These are phyloP conservation scores for Fusarium liriodendri DNA, from an alignment of 2,329 filamentous ascomycete species.

Conservation along the genomic window DNA sequence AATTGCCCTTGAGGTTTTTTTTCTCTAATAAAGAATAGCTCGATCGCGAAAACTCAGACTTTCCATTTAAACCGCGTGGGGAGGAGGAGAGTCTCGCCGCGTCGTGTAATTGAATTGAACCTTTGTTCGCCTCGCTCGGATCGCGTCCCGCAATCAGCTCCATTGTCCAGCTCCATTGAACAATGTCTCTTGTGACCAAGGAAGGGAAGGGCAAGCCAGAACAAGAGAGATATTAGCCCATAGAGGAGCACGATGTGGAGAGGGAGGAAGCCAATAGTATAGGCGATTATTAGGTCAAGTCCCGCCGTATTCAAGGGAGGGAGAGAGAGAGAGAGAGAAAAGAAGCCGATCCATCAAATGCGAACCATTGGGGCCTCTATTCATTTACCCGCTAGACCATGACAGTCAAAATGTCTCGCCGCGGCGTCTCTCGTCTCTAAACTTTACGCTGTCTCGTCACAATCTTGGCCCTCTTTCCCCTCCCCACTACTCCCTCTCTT, in stretches of 20 bases:
- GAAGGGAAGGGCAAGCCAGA: conserved; percentile 2
- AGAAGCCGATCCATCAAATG: too few species aligned
- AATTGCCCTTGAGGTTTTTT: conserved; percentile 34
- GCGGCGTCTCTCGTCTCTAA: not conserved
- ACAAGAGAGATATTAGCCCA: not conserved
- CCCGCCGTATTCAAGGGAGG: conserved; percentile 27
- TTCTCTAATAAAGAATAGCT: conserved; percentile 18
- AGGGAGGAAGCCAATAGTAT: conserved; percentile 37
- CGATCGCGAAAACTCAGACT: conserved; percentile 4
- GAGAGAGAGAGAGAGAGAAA: not conserved
- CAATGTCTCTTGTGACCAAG: conserved; percentile 22
- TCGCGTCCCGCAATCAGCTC: conserved; percentile 22
- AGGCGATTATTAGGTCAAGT: conserved; percentile 29
- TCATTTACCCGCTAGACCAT: not conserved
- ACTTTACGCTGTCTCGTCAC: conserved; percentile 26
- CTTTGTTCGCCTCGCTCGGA: conserved; percentile 9
- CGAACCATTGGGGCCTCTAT: conserved; percentile 10
- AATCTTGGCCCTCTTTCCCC: conserved; percentile 12
- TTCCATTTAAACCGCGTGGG: conserved; percentile 11
- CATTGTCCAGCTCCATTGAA: conserved; percentile 20
- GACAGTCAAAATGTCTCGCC: conserved; percentile 28
- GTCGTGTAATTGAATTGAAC: conserved; percentile 21
- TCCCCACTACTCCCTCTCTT: conserved; percentile 13
- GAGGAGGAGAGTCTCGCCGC: conserved; percentile 13
- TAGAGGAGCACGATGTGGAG: conserved; percentile 8